Conservation (phyloP, 106 monocot species). For the Acorus gramineus region DNA sequence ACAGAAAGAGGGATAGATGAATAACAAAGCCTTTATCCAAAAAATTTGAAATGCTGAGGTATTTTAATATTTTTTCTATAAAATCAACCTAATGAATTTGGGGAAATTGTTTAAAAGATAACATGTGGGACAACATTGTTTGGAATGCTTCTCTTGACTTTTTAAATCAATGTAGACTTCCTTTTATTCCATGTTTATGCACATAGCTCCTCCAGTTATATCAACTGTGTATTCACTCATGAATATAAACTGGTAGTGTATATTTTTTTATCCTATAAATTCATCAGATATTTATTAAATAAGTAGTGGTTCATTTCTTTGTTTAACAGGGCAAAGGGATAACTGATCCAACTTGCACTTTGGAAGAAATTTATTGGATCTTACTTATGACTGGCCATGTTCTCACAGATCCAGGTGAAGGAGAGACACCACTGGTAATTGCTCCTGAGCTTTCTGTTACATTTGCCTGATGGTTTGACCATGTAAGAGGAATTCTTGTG, state of each 20-base stretch:
- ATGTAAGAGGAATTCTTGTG: background rate
- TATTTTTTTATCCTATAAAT: background rate
- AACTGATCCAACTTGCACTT: constrained; percentile 56
- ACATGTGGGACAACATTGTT: too few species aligned
- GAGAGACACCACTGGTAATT: constrained; percentile 85
- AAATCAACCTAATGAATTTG: too few species aligned
- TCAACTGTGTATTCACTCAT: too few species aligned
- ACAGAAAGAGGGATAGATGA: too few species aligned
- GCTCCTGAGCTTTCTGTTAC: constrained; percentile 5
- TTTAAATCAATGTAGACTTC: too few species aligned
- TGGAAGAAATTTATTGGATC: constrained; percentile 96
- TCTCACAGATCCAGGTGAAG: constrained; percentile 83
- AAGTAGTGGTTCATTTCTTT: background rate
- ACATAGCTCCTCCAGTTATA: too few species aligned
- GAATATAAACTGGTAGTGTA: background rate
- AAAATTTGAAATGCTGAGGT: too few species aligned
- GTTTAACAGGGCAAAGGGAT: constrained; percentile 35
- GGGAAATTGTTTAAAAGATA: too few species aligned
- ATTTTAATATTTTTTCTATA: too few species aligned
- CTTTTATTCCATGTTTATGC: too few species aligned
- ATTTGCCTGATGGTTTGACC: background rate
- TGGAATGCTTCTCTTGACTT: too few species aligned
- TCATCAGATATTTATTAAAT: background rate
- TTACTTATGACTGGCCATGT: constrained; percentile 79
- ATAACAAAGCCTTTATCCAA: too few species aligned